These are phyloP conservation scores for Tuctoria greenei DNA, from an alignment of 176 grass and related monocot genomes.

Conservation along the genomic window DNA sequence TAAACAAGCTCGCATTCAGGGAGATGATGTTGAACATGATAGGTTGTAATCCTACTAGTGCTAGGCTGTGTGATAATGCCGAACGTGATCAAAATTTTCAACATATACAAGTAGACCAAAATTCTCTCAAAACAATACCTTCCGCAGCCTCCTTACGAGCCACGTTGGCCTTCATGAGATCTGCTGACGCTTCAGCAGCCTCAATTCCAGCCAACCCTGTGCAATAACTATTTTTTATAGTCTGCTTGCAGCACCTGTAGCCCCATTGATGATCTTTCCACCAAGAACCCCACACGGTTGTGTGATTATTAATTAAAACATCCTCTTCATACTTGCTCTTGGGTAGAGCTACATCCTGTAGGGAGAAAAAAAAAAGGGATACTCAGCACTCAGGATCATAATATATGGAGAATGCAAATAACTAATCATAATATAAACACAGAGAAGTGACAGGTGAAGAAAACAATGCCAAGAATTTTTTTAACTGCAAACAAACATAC, in stretches of 20 bases:
- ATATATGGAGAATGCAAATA: too few species aligned
- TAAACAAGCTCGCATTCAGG: too few species aligned
- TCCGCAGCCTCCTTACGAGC: slow-evolving; percentile 79
- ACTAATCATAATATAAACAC: too few species aligned
- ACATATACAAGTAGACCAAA: neutral
- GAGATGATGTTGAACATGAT: too few species aligned
- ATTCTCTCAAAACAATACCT: slow-evolving; percentile 42
- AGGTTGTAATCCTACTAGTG: too few species aligned
- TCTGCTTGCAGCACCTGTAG: slow-evolving; percentile 86
- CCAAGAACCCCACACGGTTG: slow-evolving; percentile 89
- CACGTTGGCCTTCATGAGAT: slow-evolving; percentile 86
- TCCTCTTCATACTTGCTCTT: slow-evolving; percentile 97
- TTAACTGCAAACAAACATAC: too few species aligned
- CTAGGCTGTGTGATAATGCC: too few species aligned
- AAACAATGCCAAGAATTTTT: too few species aligned
- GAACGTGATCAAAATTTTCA: too few species aligned
- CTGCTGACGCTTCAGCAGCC: slow-evolving; percentile 82
- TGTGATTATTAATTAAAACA: slow-evolving; percentile 87
- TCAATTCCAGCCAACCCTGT: slow-evolving; percentile 91
- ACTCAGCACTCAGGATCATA: neutral
- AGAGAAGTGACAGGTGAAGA: too few species aligned
- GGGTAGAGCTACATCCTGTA: slow-evolving; percentile 75
- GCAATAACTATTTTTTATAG: slow-evolving; percentile 83
- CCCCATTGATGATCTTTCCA: slow-evolving; percentile 98
- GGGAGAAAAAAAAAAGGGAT: neutral